Percentiles rank a stretch among this genome's conserved stretches.
phyloP scores from a whole-genome alignment of 1,284 basidiomycete species.

The Microbotryum violaceum region DNA sequence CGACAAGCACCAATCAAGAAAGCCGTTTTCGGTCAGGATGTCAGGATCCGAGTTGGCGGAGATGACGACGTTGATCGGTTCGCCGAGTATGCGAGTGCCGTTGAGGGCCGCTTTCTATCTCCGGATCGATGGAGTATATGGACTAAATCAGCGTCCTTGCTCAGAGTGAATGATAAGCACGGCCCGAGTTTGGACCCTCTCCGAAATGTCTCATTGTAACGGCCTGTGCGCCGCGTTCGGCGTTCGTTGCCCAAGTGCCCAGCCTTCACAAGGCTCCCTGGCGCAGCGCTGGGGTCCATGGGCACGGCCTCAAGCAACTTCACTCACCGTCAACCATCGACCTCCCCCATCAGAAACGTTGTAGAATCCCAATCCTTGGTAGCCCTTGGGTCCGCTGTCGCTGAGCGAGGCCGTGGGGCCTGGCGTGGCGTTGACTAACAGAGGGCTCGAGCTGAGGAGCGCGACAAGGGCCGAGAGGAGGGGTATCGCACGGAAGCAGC shows the following conservation, averaged over 20 bases:
- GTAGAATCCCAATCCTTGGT: conserved; percentile 44
- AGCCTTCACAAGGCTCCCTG: too few species aligned
- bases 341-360: conserved; percentile 46
- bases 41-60: conserved; percentile 66
- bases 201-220: background rate
- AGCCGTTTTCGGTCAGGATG: conserved; percentile 58
- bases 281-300: background rate
- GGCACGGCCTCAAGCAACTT: background rate
- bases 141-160: background rate
- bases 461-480: too few species aligned
- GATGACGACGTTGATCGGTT: conserved; percentile 82
- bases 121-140: too few species aligned
- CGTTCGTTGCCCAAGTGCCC: too few species aligned
- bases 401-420: too few species aligned
- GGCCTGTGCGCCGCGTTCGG: background rate
- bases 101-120: too few species aligned
- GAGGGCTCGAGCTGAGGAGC: too few species aligned
- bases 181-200: too few species aligned
- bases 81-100: conserved; percentile 48
- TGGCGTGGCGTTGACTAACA: too few species aligned
- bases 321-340: conserved; percentile 29
- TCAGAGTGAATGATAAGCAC: background rate
- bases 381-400: too few species aligned
- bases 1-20: conserved; percentile 11
- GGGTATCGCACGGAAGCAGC: too few species aligned